phyloP scores from a whole-genome alignment of 140 eudicot species.

The Erigeron philadelphicus region DNA sequence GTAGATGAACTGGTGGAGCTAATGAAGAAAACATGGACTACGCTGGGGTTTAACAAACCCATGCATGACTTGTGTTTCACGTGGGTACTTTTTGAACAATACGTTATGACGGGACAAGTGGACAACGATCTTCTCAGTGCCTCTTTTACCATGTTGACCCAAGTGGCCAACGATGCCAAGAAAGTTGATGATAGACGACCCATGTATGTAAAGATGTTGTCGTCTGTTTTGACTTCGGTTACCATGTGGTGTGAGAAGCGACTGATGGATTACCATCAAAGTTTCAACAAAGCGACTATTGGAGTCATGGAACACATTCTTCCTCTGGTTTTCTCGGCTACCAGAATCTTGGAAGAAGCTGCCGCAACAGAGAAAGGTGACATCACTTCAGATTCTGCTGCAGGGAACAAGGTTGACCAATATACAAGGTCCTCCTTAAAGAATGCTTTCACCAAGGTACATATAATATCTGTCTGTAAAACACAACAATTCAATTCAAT shows the following conservation, averaged over 20 bases:
- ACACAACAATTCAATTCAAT: not conserved
- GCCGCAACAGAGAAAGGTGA: slow-evolving; percentile 43
- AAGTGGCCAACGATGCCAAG: slow-evolving; percentile 73
- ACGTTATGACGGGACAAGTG: slow-evolving; percentile 55
- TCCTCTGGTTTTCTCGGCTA: slow-evolving; percentile 51
- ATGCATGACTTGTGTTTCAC: slow-evolving; percentile 75
- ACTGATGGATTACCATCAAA: slow-evolving; percentile 55
- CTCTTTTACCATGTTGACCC: slow-evolving; percentile 55
- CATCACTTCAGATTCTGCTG: slow-evolving; percentile 24
- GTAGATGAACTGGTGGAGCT: slow-evolving; percentile 79
- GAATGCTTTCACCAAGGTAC: slow-evolving; percentile 76
- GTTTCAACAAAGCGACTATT: slow-evolving; percentile 30
- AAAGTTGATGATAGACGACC: slow-evolving; percentile 62
- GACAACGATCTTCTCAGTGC: slow-evolving; percentile 77
- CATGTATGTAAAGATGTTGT: slow-evolving; percentile 52
- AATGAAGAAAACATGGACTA: slow-evolving; percentile 87
- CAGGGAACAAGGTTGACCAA: slow-evolving; percentile 60
- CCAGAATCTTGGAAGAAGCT: slow-evolving; percentile 60
- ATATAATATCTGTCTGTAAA: not conserved
- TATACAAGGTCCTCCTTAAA: slow-evolving; percentile 68
- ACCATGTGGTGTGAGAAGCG: slow-evolving; percentile 61
- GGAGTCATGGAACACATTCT: slow-evolving; percentile 58
- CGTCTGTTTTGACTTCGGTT: slow-evolving; percentile 42
- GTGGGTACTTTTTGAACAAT: slow-evolving; percentile 81
- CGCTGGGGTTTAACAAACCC: slow-evolving; percentile 55